Evolutionary conservation across 1,139 yeast genomes (phyloP), one percentile per base, ranked within the genome.

Genomic region (Kodamaea suecica): DNA sequence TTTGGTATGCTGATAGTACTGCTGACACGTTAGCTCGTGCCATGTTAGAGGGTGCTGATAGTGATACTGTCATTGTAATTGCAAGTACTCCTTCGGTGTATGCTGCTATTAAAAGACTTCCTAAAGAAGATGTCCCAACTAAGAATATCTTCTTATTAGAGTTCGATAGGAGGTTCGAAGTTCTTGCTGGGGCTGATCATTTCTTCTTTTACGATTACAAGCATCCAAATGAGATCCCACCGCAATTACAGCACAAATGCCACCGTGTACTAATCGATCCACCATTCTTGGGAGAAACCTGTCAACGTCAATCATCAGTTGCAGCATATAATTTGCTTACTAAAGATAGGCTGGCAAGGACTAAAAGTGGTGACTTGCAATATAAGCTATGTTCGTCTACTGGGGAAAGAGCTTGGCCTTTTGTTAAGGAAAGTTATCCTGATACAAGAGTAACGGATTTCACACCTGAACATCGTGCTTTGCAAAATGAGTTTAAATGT

Each of bases 81-180:
- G 85, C 86, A 1, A 80, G 92, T 62, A 95, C 96, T 1, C 96
- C 97, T 5, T 84, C 95, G 0, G 96, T 86, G 2, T 88, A 80
- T 59, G 95, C 95, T 1, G 94, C 94, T 1, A 76, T 88, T 31
- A 73, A 71, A 47, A 74, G 76, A 41, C 54, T 65, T 27, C 76
- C 80, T 5, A 59, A 64, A 6, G 56, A 63, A 19, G 67, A 73
- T 9, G 51, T 85, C 17, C 87, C 86, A 17, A 83, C 90, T 0
- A 52, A 76, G 38, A 73, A 83, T 38, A 78, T 84, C 17, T 86
- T 84, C 53, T 66, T 88, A 35, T 66, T 87, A 38, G 97, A 88
- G 54, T 84, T 53, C 52, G 96, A 88, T 53, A 74, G 67, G 33
- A 70, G 96, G 50, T 88, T 88, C 55, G 78, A 74, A 41, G 63